These are phyloP conservation scores for Choiromyces venosus DNA, from an alignment of 495 filamentous ascomycete genomes.

Conservation along the genomic window DNA sequence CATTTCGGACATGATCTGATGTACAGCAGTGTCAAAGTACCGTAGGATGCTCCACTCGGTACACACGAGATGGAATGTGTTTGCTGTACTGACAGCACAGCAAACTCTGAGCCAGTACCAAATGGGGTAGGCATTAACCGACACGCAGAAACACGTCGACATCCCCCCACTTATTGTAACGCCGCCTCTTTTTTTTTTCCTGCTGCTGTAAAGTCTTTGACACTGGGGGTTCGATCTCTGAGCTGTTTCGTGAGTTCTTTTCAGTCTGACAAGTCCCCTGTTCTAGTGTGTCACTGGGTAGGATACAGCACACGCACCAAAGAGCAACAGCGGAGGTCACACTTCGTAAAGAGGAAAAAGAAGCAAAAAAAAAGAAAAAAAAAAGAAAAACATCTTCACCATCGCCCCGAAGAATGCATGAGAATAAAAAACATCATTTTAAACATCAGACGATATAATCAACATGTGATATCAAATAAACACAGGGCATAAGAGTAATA, in stretches of 20 bases:
- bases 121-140: not conserved
- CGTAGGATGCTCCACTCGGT: not conserved
- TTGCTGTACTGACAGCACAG: not conserved
- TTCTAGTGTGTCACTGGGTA: not conserved
- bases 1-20: not conserved
- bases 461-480: not conserved
- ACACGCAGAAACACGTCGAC: conserved; percentile 1
- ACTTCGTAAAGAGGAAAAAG: not conserved
- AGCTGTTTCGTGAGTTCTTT: not conserved
- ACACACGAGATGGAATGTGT: not conserved
- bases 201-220: not conserved
- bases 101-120: not conserved
- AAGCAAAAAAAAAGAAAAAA: not conserved
- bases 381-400: not conserved
- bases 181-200: not conserved
- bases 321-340: not conserved
- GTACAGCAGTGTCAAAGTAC: not conserved
- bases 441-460: not conserved
- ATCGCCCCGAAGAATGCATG: not conserved
- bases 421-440: not conserved
- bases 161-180: not conserved
- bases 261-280: not conserved
- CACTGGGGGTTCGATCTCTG: not conserved
- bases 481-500: not conserved
- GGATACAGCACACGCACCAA: not conserved